phyloP scores from a whole-genome alignment of 2,329 filamentous ascomycete genomes.

The Zasmidium cellare region DNA sequence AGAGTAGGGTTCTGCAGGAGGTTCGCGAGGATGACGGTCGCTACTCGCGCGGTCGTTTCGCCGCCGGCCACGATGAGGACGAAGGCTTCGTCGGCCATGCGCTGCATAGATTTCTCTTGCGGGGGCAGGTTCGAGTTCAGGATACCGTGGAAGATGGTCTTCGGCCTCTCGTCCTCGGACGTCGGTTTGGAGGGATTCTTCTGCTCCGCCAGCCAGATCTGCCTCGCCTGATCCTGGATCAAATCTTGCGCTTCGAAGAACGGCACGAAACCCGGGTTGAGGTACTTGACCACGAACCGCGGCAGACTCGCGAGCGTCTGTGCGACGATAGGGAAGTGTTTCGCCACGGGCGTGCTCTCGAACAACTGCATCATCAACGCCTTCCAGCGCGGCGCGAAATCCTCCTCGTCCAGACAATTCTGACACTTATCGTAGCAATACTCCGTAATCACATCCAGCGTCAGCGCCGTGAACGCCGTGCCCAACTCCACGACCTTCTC shows the following conservation, averaged over 20 bases:
- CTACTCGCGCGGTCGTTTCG: constrained; percentile 12
- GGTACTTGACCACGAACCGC: not conserved
- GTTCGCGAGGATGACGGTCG: constrained; percentile 1
- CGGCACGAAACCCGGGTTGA: constrained; percentile 6
- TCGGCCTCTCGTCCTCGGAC: not conserved
- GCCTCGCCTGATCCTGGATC: constrained; percentile 1
- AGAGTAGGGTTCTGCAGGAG: constrained; percentile 1
- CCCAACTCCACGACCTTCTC: constrained; percentile 6
- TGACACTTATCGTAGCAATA: constrained; percentile 7
- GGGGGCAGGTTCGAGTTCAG: constrained; percentile 5
- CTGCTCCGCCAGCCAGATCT: constrained; percentile 1
- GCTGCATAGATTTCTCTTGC: not conserved
- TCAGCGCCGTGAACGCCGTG: constrained; percentile 8
- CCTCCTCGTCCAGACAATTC: constrained; percentile 3
- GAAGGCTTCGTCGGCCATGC: constrained; percentile 13
- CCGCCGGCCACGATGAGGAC: constrained; percentile 12
- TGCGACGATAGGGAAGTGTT: constrained; percentile 9
- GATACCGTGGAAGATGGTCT: constrained; percentile 15
- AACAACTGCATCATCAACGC: constrained; percentile 6
- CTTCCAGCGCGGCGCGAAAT: constrained; percentile 9
- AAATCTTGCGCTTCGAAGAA: constrained; percentile 6
- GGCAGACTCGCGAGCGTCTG: constrained; percentile 3
- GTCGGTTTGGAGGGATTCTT: not conserved
- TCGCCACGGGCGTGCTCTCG: constrained; percentile 1
- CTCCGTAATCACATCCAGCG: constrained; percentile 11